Base-by-base conservation (phyloP, 2,329 filamentous ascomycete genomes). In the Cryphonectria japonica region DNA sequence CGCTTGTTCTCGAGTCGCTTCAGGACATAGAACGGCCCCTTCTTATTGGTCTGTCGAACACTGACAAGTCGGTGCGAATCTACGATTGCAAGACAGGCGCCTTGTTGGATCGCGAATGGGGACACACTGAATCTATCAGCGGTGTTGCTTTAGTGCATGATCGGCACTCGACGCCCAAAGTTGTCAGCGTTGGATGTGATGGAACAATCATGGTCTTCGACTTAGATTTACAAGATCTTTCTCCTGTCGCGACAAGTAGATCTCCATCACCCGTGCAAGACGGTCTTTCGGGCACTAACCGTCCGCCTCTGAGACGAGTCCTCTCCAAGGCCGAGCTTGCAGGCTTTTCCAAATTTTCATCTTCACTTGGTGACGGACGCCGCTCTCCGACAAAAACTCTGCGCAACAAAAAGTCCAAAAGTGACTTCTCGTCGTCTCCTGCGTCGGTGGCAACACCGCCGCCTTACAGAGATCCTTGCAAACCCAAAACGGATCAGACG, bases 121-220 rank as follows among this genome's bases (percentile, higher is more conserved):
- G 96, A 0, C 96, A 99, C 76, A 97, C 95, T 0, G 95, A 98
- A 78, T 92, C 95, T 11, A 94, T 99, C 74, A 97, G 93, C 67
- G 95, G 95, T 72, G 89, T 97, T 26, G 88, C 92, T 4, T 82
- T 98, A 26, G 79, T 95, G 14, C 88, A 92, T 69, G 85, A 85
- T 9, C 84, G 86, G 0, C 86, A 88, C 22, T 83, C 85, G 22
- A 82, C 83, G 37, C 86, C 87, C 67, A 87, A 85, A 72, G 82
- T 94, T 59, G 87, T 95, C 67, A 95, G 91, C 74, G 92, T 92
- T 43, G 93, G 92, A 1, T 89, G 92, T 6, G 93, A 96, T 78
- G 92, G 92, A 1, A 93, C 93, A 0, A 91, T 95, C 74, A 95
- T 95, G 92, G 89, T 94, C 39, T 96, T 93, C 91, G 83, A 82